Base-by-base conservation (phyloP, 345 rosid species). In the Salix purpurea region DNA sequence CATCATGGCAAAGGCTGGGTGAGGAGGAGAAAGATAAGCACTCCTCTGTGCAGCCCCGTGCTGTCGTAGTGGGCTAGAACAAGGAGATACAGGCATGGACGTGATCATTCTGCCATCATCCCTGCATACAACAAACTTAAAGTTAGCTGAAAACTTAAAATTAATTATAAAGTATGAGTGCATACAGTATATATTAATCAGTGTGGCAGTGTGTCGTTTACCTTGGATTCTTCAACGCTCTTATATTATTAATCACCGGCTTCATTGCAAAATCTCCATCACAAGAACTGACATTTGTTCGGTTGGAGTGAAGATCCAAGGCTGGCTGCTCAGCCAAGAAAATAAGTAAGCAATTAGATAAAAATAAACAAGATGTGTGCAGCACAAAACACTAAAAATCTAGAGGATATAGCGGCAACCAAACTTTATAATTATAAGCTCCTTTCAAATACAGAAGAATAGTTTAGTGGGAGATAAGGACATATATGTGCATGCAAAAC, bases 1-100 rank as follows among this genome's bases (percentile, higher is more conserved):
- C 0, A 79, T 75, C 66, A 86, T 67, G 4, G 88, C 72, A 58
- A 67, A 91, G 32, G 88, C n/a, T 0, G 92, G 94, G 75, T 90
- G 98, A 72, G 93, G 90, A 78, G 99, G 99, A 21, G 98, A 96
- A 52, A 88, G 88, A 72, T 78, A 86, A 84, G 94, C 87, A 73
- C 93, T 93, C 82, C 76, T 88, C 69, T 88, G 83, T 32, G 94
- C 87, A 0, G 91, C 84, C 70, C 91, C 94, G 48, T 75, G 65
- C 50, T 90, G 87, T 42, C 99, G 84, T 76, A 93, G 80, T 1
- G 99, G 99, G 79, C 99, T 96, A 73, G 99, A 88, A 83, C 87
- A 86, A 39, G 97, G 99, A 73, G 99, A 96, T 40, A 90, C 98
- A 0, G 98, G 99, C 80, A 91, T 83, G 4, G 99, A 96, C 1